These are phyloP conservation scores for Flueggea neowawraea DNA, from an alignment of 441 rosid species.

Conservation along the genomic window DNA sequence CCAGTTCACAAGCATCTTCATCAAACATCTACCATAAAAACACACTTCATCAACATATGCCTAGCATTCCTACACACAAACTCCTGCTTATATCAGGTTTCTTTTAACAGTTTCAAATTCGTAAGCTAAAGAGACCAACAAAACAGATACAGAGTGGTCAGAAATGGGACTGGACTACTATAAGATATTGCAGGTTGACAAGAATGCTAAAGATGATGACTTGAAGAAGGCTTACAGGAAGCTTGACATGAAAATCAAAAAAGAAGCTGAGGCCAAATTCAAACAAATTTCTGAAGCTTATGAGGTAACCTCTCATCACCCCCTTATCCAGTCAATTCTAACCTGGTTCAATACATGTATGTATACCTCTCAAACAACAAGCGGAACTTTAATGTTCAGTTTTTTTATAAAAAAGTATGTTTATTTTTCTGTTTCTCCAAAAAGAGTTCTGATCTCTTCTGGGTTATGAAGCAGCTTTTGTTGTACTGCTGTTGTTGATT, in stretches of 20 bases:
- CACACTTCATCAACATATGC: not conserved
- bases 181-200: constrained; percentile 67
- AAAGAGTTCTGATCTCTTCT: too few species aligned
- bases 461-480: too few species aligned
- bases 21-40: not conserved
- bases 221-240: constrained; percentile 91
- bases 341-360: not conserved
- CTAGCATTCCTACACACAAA: too few species aligned
- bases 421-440: too few species aligned
- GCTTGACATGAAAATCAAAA: constrained; percentile 86
- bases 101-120: too few species aligned
- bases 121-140: not conserved
- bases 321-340: constrained; percentile 1
- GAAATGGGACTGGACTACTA: constrained; percentile 86
- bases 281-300: constrained; percentile 94
- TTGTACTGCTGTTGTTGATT: too few species aligned
- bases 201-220: constrained; percentile 71
- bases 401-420: too few species aligned
- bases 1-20: not conserved
- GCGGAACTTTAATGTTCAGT: too few species aligned
- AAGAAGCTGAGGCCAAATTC: constrained; percentile 92
- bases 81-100: not conserved
- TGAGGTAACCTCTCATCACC: constrained; percentile 43
- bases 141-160: not conserved
- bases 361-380: too few species aligned